phyloP scores from a whole-genome alignment of 106 monocot species.

The Platanthera zijinensis region DNA sequence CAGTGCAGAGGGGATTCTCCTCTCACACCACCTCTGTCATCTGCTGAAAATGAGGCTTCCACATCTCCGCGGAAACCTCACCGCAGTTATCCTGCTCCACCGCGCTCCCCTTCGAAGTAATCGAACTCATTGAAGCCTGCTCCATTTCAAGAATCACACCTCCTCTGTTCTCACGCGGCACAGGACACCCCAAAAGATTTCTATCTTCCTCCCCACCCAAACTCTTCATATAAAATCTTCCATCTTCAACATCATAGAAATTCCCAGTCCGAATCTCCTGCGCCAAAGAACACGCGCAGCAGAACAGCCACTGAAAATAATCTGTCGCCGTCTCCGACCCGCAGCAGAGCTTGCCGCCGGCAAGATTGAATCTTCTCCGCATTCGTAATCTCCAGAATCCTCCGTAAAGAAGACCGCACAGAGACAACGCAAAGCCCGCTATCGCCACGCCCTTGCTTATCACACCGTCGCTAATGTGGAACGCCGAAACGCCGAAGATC shows the following conservation, averaged over 20 bases:
- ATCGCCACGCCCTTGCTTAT: slow-evolving; percentile 3
- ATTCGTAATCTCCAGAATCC: slow-evolving; percentile 12
- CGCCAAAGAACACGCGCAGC: background rate
- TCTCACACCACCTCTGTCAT: background rate
- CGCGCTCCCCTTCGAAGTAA: background rate
- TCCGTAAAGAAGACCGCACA: slow-evolving; percentile 13
- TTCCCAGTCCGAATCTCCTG: slow-evolving; percentile 1
- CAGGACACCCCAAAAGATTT: background rate
- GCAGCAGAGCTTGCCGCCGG: slow-evolving; percentile 2
- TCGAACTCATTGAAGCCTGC: background rate
- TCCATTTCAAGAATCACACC: background rate
- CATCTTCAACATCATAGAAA: slow-evolving; percentile 5
- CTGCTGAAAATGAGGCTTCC: background rate
- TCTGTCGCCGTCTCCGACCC: slow-evolving; percentile 1
- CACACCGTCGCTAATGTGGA: slow-evolving; percentile 8
- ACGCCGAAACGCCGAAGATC: slow-evolving; percentile 8
- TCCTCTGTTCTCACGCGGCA: slow-evolving; percentile 2
- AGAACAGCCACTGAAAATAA: slow-evolving; percentile 11
- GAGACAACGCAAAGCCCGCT: background rate
- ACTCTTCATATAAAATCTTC: background rate
- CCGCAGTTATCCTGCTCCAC: background rate
- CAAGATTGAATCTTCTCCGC: slow-evolving; percentile 6
- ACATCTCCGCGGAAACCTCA: background rate
- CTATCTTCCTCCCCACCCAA: background rate
- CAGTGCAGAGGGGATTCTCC: background rate